Conservation (phyloP, 257 asterid genomes). For the Solanum sejunctum region DNA sequence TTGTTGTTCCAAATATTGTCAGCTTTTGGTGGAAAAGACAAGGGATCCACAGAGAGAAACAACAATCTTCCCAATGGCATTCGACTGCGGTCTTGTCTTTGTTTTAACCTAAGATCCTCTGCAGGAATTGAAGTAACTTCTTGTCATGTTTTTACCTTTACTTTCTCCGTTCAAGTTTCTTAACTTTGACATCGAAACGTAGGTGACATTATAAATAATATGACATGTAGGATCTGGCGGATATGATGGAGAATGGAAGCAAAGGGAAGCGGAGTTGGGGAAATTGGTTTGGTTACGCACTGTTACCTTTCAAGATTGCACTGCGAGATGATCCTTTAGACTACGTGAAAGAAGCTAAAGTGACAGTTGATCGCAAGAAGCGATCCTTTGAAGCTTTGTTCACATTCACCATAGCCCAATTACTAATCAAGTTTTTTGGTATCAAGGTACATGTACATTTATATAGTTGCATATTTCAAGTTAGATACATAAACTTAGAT, state of each 20-base stretch:
- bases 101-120: constrained; percentile 23
- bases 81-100: constrained; percentile 22
- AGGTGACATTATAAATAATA: too few relatives aligned
- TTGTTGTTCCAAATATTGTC: background rate
- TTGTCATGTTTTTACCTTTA: background rate
- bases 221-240: background rate
- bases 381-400: background rate
- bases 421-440: background rate
- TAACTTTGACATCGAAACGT: too few relatives aligned
- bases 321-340: constrained; percentile 1
- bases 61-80: constrained; percentile 17
- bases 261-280: constrained; percentile 7
- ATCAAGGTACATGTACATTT: background rate
- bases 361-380: constrained; percentile 4
- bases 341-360: constrained; percentile 4
- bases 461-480: background rate
- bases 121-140: constrained; percentile 21
- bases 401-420: background rate
- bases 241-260: constrained; percentile 6
- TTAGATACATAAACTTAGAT: too few relatives aligned
- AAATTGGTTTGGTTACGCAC: background rate
- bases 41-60: constrained; percentile 1
- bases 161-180: background rate
- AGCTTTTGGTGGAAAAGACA: constrained; percentile 9
- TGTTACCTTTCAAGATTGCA: constrained; percentile 2